Evolutionary conservation across 805 yeast species (phyloP), one percentile per base, ranked within the genome.

Genomic region (Metschnikowia proteae): DNA sequence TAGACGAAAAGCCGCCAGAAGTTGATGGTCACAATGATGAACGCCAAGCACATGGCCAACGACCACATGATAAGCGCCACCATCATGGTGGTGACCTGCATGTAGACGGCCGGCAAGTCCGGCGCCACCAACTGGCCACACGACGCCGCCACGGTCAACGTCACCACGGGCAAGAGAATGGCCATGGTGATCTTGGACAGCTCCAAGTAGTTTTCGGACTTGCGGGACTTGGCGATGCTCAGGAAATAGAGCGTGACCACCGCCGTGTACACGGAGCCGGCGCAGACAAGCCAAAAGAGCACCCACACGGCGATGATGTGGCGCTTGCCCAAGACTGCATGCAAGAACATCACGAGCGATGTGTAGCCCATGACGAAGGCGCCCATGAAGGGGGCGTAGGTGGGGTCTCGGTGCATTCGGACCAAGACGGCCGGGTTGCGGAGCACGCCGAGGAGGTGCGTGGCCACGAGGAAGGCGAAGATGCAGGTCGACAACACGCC

Each of bases 281-380:
- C 59, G 25, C 80, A 76, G 43, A 80, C 80, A 23, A 87, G 70
- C 88, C 92, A 84, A 95, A 95, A 90, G 26, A 89, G 65, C 1
- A 72, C 78, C 64, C 81, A 87, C 2, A 76, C 62, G 11, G 79
- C 75, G 4, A 79, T 67, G 37, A 75, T 67, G 75, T 85, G 48
- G 17, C 26, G n/a, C 54, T 60, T 56, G 45, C 73, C 71, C 17
- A 80, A 71, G 27, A 85, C 52, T 32, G 61, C 63, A 51, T 73
- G 74, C 27, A 84, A 64, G 67, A 77, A 79, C 60, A 81, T 83
- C 29, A 84, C 70, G 52, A 89, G 64, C 2, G 96, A 82, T 8
- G 81, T 75, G 53, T 74, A 73, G 0, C 90, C 96, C 96, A 90
- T 90, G 13, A 88, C 83, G 48, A 79, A 76, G 53, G 92, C 83